Evolutionary conservation across 768 basidiomycete genomes (phyloP), one percentile per base, ranked within the genome.

Genomic region (Russula dissimulans): DNA sequence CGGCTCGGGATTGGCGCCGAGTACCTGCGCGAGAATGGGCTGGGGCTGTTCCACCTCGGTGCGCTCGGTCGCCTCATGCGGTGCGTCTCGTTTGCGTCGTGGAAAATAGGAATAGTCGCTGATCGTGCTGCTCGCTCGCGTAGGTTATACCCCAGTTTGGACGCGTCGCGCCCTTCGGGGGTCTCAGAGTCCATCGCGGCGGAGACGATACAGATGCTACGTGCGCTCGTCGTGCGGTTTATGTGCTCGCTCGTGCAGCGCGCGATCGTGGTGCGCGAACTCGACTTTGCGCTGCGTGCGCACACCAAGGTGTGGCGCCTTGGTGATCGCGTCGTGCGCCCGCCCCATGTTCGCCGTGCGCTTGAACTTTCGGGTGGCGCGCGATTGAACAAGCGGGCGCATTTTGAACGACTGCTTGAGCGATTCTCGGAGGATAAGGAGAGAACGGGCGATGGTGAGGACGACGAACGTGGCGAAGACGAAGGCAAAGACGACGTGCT

Each of bases 271-370:
- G 22, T 26, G 22, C 22, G 22, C 22, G 22, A 86, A 65, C 79
- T 84, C 59, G 86, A 87, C 65, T 69, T 74, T 55, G 70, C 72
- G 36, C 68, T 85, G 67, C 89, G 87, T 70, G 73, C 74, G 43
- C 77, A 78, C 18, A 80, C 80, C 50, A 85, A 80, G 65, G 83
- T 77, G 7, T 90, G 87, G 84, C 74, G 77, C 51, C 55, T 75
- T 3, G 73, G 74, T 12, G 71, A 70, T 47, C 74, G 75, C 34
- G 73, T 79, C 65, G 58, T 66, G n/a, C 26, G 41, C 10, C 57
- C 58, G 61, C 52, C 49, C 15, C 76, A 78, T 54, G 73, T 87
- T 48, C 70, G 75, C n/a, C 78, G 79, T 46, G 83, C 80, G 10
- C 65, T 84, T 44, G 74, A 77, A 18, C 74, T 78, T 50, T 73